Evolutionary conservation across 2,329 filamentous ascomycete genomes (phyloP), one percentile per base, ranked within the genome.

Genomic region (Penicillium polonicum): DNA sequence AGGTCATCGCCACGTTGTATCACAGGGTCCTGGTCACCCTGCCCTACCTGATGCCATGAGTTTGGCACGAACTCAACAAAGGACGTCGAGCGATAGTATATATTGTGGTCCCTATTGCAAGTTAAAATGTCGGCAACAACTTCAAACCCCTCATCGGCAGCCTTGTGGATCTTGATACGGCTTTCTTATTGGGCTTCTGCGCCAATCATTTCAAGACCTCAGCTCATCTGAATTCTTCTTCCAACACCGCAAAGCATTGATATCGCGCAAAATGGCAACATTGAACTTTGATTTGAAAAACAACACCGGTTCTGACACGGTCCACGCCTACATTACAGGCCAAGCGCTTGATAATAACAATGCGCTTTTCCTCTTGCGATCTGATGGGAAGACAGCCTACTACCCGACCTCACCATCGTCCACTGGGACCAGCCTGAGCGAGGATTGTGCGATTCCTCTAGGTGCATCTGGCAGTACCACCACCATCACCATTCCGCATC

Each of bases 251-350:
- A 25, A 12, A 17, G n/a, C 21, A 29, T n/a, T 17, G n/a, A 44
- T 6, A 42, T 46, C 43, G 8, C 33, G 13, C 55, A 57, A 23
- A 25, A 68, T 67, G 65, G 46, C 68, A 15, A 85, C 82, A 9
- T 76, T 90, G 45, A 78, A 83, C 51, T 81, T 91, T 58, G 81
- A 83, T 12, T 74, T 92, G 21, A 78, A 82, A 65, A 92, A 92
- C 76, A 83, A 84, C 65, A 88, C 87, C 2, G 76, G 76, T 31
- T 86, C 87, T 1, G 74, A 78, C 52, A 82, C 74, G 35, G 82
- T 86, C 43, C 91, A 84, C 66, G 88, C 86, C 21, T 88, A 90
- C 71, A 82, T 94, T 67, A 92, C 87, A 1, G 89, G 89, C 21
- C 78, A 80, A 19, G 84, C 85, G 33, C 69, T 87, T 44, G 81